phyloP scores from a whole-genome alignment of 768 basidiomycete species.

The Suillus spraguei region DNA sequence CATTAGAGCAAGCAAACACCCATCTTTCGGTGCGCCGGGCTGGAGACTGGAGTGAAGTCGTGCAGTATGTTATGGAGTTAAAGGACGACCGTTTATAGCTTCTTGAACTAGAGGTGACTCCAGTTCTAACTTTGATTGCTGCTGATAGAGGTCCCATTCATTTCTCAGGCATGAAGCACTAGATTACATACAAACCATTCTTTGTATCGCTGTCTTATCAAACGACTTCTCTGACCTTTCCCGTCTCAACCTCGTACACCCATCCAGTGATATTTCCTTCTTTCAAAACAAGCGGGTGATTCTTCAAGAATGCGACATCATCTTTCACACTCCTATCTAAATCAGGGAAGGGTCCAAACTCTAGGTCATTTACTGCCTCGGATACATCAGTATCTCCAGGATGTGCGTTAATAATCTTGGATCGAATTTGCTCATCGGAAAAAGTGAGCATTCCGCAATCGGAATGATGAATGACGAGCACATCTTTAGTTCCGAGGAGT shows the following conservation, averaged over 20 bases:
- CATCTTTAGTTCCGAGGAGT: conserved; percentile 67
- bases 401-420: conserved; percentile 48
- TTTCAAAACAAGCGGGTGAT: conserved; percentile 55
- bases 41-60: conserved; percentile 60
- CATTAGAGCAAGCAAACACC: conserved; percentile 44
- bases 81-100: conserved; percentile 5
- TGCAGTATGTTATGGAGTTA: conserved; percentile 22
- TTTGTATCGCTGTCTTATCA: conserved; percentile 4
- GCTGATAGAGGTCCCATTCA: neutral
- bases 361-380: conserved; percentile 52
- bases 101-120: neutral
- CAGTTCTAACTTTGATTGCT: neutral
- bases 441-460: conserved; percentile 77
- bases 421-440: conserved; percentile 49
- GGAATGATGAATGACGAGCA: conserved; percentile 71
- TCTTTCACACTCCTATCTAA: conserved; percentile 56
- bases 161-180: neutral
- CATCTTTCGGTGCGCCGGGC: conserved; percentile 52
- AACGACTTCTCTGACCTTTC: conserved; percentile 45
- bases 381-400: conserved; percentile 40
- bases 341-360: conserved; percentile 42
- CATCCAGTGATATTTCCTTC: conserved; percentile 63
- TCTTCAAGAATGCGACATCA: conserved; percentile 61
- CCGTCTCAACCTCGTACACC: conserved; percentile 66
- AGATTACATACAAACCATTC: neutral